Conservation (phyloP, 129 eudicot genomes). For the Pulicaria dysenterica region DNA sequence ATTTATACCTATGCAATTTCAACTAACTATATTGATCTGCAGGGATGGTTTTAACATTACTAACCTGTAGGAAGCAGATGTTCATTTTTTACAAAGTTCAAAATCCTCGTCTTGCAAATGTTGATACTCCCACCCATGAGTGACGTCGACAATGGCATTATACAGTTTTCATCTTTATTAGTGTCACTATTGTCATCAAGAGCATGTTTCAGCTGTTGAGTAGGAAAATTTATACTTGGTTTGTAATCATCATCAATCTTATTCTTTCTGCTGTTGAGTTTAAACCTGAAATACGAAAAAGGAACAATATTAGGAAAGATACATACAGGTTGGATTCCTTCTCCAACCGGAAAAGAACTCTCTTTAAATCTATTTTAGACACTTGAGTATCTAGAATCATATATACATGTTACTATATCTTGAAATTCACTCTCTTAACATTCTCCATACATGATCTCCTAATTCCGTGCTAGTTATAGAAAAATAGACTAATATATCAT, state of each 20-base stretch:
- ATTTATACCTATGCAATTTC: not conserved
- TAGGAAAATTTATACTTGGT: constrained; percentile 31
- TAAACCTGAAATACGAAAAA: constrained; percentile 54
- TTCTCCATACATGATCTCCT: constrained; percentile 4
- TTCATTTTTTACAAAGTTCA: constrained; percentile 57
- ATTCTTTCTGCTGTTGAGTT: constrained; percentile 50
- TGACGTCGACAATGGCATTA: constrained; percentile 68
- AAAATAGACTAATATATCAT: not conserved
- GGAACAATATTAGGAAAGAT: not conserved
- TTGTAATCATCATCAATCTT: constrained; percentile 51
- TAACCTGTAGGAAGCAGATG: constrained; percentile 52
- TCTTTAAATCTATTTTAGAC: not conserved
- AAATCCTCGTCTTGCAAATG: constrained; percentile 63
- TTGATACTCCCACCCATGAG: constrained; percentile 72
- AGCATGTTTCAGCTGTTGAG: constrained; percentile 41
- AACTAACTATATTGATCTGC: too few species aligned
- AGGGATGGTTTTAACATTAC: not conserved
- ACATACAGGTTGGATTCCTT: not conserved
- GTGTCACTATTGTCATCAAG: constrained; percentile 52
- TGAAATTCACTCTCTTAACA: not conserved
- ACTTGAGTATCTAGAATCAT: not conserved
- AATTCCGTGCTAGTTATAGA: not conserved
- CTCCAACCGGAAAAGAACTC: constrained; percentile 3
- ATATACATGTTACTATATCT: not conserved
- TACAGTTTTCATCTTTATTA: constrained; percentile 56